Evolutionary conservation across 1,284 basidiomycete species (phyloP).

Genomic region (Heterobasidion irregulare): DNA sequence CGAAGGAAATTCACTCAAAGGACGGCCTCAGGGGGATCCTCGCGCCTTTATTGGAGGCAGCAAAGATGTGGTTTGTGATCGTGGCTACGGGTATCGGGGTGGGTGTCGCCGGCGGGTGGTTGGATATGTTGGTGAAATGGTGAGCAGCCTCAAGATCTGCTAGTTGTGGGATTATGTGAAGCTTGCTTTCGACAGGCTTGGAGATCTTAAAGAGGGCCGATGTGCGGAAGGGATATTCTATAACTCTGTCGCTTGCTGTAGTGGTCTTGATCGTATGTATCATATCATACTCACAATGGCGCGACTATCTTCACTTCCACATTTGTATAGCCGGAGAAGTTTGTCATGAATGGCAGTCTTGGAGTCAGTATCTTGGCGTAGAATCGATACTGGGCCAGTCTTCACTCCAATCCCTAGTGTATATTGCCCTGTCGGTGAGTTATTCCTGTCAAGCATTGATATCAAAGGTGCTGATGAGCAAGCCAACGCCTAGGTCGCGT

Average conservation of each 20-base stretch:
- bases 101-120: slow-evolving; percentile 62
- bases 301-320: slow-evolving; percentile 2
- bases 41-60: slow-evolving; percentile 46
- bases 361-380: slow-evolving; percentile 52
- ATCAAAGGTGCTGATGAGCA: neutral
- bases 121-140: slow-evolving; percentile 74
- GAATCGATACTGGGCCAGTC: slow-evolving; percentile 49
- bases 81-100: slow-evolving; percentile 60
- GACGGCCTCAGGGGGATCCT: slow-evolving; percentile 47
- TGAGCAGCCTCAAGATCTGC: slow-evolving; percentile 20
- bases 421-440: slow-evolving; percentile 50
- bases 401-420: slow-evolving; percentile 53
- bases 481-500: slow-evolving; percentile 35
- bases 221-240: slow-evolving; percentile 70
- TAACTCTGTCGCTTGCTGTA: slow-evolving; percentile 67
- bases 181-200: slow-evolving; percentile 36
- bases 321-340: slow-evolving; percentile 49
- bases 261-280: slow-evolving; percentile 60
- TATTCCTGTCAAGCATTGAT: neutral
- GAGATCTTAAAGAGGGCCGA: slow-evolving; percentile 61
- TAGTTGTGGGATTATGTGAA: neutral
- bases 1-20: slow-evolving; percentile 39
- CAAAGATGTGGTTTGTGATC: slow-evolving; percentile 61
- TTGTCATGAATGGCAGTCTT: slow-evolving; percentile 66
- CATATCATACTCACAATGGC: neutral